Conservation (phyloP, 73 alveolate species). For the Paramecium caudatum region DNA sequence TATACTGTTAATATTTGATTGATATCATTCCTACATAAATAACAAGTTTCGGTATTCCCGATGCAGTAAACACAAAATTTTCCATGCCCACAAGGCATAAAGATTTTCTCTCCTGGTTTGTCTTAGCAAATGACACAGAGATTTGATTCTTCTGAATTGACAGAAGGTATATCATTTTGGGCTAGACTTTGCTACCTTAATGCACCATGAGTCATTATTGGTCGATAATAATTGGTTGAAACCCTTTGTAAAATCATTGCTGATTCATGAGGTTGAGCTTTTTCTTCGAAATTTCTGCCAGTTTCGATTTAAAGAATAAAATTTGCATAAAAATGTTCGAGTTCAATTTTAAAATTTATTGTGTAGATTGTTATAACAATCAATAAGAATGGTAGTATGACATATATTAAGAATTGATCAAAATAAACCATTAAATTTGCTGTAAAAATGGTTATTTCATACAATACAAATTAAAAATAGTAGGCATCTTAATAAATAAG, state of each 20-base stretch:
- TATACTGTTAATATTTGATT: slow-evolving; percentile 2
- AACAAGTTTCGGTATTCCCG: slow-evolving; percentile 20
- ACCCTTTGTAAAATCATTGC: background rate
- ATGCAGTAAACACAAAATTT: slow-evolving; percentile 38
- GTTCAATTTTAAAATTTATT: background rate
- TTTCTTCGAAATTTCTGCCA: slow-evolving; percentile 2
- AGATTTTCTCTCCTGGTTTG: slow-evolving; percentile 16
- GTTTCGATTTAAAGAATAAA: background rate
- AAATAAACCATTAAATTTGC: background rate
- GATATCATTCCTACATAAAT: background rate
- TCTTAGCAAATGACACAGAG: slow-evolving; percentile 34
- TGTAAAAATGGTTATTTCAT: background rate
- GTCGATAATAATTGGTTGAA: slow-evolving; percentile 53
- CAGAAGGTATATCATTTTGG: slow-evolving; percentile 5
- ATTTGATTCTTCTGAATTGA: slow-evolving; percentile 36
- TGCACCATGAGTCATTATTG: background rate
- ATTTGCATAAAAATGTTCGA: background rate
- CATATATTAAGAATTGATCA: background rate
- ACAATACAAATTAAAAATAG: slow-evolving; percentile 16
- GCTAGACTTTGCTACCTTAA: slow-evolving; percentile 6
- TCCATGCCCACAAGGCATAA: slow-evolving; percentile 68
- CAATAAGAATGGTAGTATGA: background rate
- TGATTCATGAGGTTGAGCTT: slow-evolving; percentile 3
- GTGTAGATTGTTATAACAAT: background rate
- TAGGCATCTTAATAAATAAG: slow-evolving; percentile 6